Conservation (phyloP, 2,329 filamentous ascomycete genomes). For the Aspergillus aculeatus region DNA sequence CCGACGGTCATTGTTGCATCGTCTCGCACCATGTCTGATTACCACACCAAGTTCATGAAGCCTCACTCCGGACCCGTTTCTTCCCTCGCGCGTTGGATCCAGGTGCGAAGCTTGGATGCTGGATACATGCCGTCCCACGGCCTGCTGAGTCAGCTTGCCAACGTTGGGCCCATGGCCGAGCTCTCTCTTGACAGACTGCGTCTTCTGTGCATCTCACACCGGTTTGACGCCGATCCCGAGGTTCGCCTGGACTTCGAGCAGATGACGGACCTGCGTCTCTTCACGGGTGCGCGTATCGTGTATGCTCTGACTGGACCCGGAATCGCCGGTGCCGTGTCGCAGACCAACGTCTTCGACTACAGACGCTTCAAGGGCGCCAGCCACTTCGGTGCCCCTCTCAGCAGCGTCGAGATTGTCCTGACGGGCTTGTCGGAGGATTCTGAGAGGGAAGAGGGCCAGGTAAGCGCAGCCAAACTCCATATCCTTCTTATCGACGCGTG, state of each 20-base stretch:
- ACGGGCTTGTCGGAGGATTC: constrained; percentile 35
- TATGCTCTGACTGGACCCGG: constrained; percentile 79
- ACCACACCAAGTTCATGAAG: constrained; percentile 62
- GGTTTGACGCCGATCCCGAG: constrained; percentile 59
- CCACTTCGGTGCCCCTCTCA: constrained; percentile 82
- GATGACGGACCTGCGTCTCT: constrained; percentile 77
- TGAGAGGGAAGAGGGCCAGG: constrained; percentile 59
- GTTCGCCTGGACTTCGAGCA: constrained; percentile 66
- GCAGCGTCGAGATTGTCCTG: constrained; percentile 74
- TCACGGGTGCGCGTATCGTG: constrained; percentile 74
- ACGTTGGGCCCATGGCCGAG: constrained; percentile 40
- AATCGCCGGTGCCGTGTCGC: constrained; percentile 85
- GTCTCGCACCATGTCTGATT: constrained; percentile 67
- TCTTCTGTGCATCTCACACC: constrained; percentile 75
- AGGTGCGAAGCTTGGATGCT: constrained; percentile 67
- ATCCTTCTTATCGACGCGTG: neutral
- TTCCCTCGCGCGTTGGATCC: constrained; percentile 67
- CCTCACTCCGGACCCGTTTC: constrained; percentile 64
- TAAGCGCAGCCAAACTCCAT: constrained; percentile 39
- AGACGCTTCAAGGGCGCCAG: constrained; percentile 51
- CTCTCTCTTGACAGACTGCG: constrained; percentile 67
- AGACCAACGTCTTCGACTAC: constrained; percentile 88
- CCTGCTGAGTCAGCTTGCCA: constrained; percentile 52
- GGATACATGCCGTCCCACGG: constrained; percentile 72
- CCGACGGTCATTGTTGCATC: constrained; percentile 82